Base-by-base conservation (phyloP, 2,329 filamentous ascomycete species). In the Lecanicillium sp. region DNA sequence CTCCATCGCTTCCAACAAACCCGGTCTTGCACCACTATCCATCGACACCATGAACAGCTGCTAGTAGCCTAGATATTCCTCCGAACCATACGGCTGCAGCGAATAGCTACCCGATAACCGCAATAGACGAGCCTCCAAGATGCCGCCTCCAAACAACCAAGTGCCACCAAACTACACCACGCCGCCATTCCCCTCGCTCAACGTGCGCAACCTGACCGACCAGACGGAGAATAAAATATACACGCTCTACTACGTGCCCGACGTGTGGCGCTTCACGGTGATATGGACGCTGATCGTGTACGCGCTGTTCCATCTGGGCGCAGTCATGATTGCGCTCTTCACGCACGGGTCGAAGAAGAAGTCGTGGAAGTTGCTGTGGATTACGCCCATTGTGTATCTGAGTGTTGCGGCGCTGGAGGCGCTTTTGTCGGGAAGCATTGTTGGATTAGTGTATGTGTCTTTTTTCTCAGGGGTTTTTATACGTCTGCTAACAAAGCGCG, bases 181-280 rank as follows among this genome's bases (percentile, higher is more conserved):
- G 16, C 87, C 87, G 15, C 58, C 67, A 4, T 95, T 94, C 55
- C 88, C 88, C 2, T 85, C 84, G 28, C 78, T 95, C 43, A 87
- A 87, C 64, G 83, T 85, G 75, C 79, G 83, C 25, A 58, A 54
- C 17, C 67, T 80, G 11, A 59, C 65, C 46, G 61, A 67, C 43
- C 47, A 53, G 34, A 62, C 55, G 27, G 27, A 59, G 42, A 64
- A 72, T 32, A 62, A 59, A 45, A 47, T 43, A 35, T 71, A 73
- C 43, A 73, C 76, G 28, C 78, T 95, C 49, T 90, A 85, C 65
- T 72, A 83, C 52, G 70, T 85, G 3, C 57, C 62, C 43, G 86
- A 94, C 54, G 85, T 94, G 40, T 90, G 86, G 81, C 81, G 83
- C 47, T 95, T 92, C 59, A 95, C 87, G 1, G 63, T 92, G 13